These are phyloP conservation scores for Pythium grandisporangium DNA, from an alignment of 352 stramenopile genomes.

Conservation along the genomic window DNA sequence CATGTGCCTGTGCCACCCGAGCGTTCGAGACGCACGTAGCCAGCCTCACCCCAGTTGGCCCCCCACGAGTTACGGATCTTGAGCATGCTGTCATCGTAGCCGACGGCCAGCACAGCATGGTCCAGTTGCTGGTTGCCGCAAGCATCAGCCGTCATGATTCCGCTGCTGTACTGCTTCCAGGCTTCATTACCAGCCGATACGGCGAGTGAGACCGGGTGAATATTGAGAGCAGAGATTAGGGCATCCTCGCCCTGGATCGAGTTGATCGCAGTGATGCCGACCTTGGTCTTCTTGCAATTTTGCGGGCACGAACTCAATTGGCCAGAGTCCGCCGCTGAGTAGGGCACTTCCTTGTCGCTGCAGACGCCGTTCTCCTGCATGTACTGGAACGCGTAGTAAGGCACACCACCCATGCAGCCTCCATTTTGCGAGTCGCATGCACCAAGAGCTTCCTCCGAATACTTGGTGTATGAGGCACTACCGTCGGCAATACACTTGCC, in stretches of 20 bases:
- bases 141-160: constrained; percentile 60
- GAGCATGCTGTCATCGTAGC: constrained; percentile 82
- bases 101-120: constrained; percentile 94
- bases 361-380: constrained; percentile 82
- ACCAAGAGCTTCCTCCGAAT: constrained; percentile 92
- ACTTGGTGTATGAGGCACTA: constrained; percentile 45
- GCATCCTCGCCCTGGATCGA: constrained; percentile 30
- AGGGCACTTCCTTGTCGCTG: constrained; percentile 71
- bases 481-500: constrained; percentile 76
- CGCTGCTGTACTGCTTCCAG: constrained; percentile 97
- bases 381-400: constrained; percentile 90
- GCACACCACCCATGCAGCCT: constrained; percentile 87
- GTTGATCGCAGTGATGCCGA: constrained; percentile 1
- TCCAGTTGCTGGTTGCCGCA: constrained; percentile 86
- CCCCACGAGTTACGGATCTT: constrained; percentile 98
- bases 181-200: constrained; percentile 89
- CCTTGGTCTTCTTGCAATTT: constrained; percentile 4
- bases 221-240: constrained; percentile 80
- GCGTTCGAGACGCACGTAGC: constrained; percentile 82
- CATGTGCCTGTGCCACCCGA: constrained; percentile 10
- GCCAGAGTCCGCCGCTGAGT: constrained; percentile 25
- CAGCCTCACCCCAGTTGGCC: constrained; percentile 81
- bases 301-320: constrained; percentile 3
- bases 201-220: constrained; percentile 91
- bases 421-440: constrained; percentile 83